A percentile compares a stretch with the other conserved stretches of the same genome.
Evolutionary conservation across 2,329 filamentous ascomycete genomes (phyloP).

Genomic region (Scedosporium dehoogii): DNA sequence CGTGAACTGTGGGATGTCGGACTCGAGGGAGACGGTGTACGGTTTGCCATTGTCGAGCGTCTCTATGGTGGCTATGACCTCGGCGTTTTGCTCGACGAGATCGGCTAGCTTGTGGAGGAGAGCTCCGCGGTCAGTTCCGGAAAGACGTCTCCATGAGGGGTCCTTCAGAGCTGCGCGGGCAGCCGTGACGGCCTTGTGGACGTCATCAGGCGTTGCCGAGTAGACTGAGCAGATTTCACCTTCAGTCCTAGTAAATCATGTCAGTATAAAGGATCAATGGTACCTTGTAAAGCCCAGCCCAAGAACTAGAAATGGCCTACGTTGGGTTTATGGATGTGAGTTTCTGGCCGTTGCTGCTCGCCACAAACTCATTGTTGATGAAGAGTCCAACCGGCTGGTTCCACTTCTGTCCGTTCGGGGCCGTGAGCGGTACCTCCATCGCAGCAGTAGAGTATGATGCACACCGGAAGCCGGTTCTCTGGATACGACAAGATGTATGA

Average conservation of each 20-base stretch:
- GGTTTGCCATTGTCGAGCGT: conserved; percentile 78
- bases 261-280: neutral
- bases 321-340: conserved; percentile 60
- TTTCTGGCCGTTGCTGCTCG: conserved; percentile 53
- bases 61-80: conserved; percentile 43
- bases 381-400: conserved; percentile 67
- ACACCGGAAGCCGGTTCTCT: neutral
- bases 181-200: conserved; percentile 59
- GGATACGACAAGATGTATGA: neutral
- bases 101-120: conserved; percentile 62
- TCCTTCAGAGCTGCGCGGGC: conserved; percentile 59
- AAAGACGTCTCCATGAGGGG: conserved; percentile 57
- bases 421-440: conserved; percentile 49
- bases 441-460: neutral
- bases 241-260: conserved; percentile 34
- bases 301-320: conserved; percentile 25
- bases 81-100: conserved; percentile 54
- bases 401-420: conserved; percentile 67
- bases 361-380: conserved; percentile 73
- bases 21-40: conserved; percentile 52
- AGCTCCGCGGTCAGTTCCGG: conserved; percentile 56
- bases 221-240: conserved; percentile 61
- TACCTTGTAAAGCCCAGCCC: neutral
- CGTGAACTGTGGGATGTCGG: conserved; percentile 44
- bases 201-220: conserved; percentile 55